Base-by-base conservation (phyloP, 345 rosid genomes). In the Ceriops tagal region DNA sequence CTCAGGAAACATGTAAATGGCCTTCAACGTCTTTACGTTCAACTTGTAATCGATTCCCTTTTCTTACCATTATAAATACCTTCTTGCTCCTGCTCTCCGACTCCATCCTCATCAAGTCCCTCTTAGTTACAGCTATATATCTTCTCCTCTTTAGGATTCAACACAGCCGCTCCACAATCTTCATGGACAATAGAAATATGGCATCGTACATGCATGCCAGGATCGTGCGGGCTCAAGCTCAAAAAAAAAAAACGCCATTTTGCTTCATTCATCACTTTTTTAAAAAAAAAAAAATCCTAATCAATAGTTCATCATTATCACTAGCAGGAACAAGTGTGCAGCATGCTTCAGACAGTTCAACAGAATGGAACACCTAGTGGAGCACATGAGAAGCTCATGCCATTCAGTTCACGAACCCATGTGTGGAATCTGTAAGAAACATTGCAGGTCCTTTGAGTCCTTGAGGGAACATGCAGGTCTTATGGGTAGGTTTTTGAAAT, bases 291-390 rank as follows among this genome's bases (percentile, higher is more conserved):
- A 2, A 2, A 6, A 6, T 55, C 51, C 9, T 21, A 27, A 20
- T 21, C 20, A 22, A 43, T 11, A 32, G 3, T 10, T 31, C 11
- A 60, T 51, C 8, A 30, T 55, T 63, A n/a, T 52, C 28, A 16
- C 3, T 10, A 67, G 65, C 81, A 93, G 98, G 88, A 83, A 93
- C 69, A 91, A 89, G 80, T 93, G 98, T 52, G 97, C 95, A 0
- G 97, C 96, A 4, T 93, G 98, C 84, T 91, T 67, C 76, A 88
- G 89, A 61, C 98, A 91, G 75, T 93, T 88, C 85, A 93, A 89
- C 82, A 91, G 73, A 64, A 78, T 73, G 82, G 98, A 91, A 61
- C 98, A 93, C 77, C 80, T 91, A 6, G 92, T 91, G 67, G 97
- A 93, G 74, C 98, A 93, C 88, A 89, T 89, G 96, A 88, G 87